Percentiles rank a stretch among this genome's conserved stretches.
phyloP scores from a whole-genome alignment of 345 rosid species.

The Turritis glabra region DNA sequence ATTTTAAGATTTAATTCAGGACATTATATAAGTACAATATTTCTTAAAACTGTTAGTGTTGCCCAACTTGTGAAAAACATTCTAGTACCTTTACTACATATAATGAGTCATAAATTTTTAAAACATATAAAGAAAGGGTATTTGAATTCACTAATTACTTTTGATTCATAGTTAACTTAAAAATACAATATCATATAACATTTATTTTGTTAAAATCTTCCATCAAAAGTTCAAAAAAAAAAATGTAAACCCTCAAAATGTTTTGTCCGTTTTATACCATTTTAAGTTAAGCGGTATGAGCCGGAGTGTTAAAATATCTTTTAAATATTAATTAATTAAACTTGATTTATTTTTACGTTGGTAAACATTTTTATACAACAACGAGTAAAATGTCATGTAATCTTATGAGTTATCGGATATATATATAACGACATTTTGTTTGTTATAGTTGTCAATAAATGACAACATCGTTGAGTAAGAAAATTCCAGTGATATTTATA shows the following conservation, averaged over 20 bases:
- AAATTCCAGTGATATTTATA: background rate
- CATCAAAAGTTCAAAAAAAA: no score
- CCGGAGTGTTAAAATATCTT: background rate
- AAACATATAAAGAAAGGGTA: no score
- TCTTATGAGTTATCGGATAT: background rate
- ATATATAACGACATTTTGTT: background rate
- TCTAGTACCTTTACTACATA: constrained; percentile 14
- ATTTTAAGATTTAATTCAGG: background rate
- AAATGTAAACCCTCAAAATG: no score
- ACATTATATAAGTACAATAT: background rate
- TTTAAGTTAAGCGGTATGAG: no score
- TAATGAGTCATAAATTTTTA: no score
- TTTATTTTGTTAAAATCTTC: no score
- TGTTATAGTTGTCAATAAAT: constrained; percentile 13
- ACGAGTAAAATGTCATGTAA: background rate
- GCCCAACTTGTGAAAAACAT: constrained; percentile 16
- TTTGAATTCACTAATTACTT: no score
- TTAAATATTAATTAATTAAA: background rate
- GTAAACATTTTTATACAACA: background rate
- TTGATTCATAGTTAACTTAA: no score
- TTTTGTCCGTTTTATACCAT: no score
- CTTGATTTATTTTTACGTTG: background rate
- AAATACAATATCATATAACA: no score
- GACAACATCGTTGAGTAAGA: constrained; percentile 12
- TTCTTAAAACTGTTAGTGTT: constrained; percentile 4